phyloP scores from a whole-genome alignment of 179 eudicot species.

The Drosera spatulata region DNA sequence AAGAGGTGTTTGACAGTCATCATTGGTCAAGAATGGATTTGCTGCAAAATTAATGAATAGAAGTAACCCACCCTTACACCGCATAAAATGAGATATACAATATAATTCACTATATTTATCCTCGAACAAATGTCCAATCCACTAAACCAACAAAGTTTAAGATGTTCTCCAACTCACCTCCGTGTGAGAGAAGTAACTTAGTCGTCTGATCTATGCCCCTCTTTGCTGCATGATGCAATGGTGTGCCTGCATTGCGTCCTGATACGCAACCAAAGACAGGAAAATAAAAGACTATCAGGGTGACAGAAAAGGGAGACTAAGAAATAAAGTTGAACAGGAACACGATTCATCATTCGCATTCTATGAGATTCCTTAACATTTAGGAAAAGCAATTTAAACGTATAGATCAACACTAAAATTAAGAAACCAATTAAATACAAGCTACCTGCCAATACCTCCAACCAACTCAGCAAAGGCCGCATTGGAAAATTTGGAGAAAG shows the following conservation, averaged over 20 bases:
- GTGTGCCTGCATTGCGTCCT: conserved; percentile 90
- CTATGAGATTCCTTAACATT: too few relatives aligned
- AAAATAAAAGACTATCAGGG: not conserved
- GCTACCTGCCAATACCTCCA: too few relatives aligned
- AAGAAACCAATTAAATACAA: too few relatives aligned
- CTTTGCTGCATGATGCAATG: conserved; percentile 93
- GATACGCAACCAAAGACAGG: conserved; percentile 1
- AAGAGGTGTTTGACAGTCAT: conserved; percentile 83
- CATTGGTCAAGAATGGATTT: conserved; percentile 69
- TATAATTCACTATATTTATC: not conserved
- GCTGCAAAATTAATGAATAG: conserved; percentile 34
- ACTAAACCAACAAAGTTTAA: not conserved
- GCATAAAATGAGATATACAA: not conserved
- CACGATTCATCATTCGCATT: too few relatives aligned
- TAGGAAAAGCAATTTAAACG: too few relatives aligned
- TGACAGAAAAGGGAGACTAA: too few relatives aligned
- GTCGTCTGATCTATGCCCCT: conserved; percentile 80
- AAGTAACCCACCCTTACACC: not conserved
- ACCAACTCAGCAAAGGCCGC: too few relatives aligned
- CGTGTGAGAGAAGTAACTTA: conserved; percentile 65
- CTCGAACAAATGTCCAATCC: not conserved
- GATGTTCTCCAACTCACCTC: conserved; percentile 34
- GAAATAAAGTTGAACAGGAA: too few relatives aligned
- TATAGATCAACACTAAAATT: too few relatives aligned
- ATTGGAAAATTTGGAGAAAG: too few relatives aligned